phyloP scores from a whole-genome alignment of 1,284 basidiomycete species.

The Trichosporon sp. region DNA sequence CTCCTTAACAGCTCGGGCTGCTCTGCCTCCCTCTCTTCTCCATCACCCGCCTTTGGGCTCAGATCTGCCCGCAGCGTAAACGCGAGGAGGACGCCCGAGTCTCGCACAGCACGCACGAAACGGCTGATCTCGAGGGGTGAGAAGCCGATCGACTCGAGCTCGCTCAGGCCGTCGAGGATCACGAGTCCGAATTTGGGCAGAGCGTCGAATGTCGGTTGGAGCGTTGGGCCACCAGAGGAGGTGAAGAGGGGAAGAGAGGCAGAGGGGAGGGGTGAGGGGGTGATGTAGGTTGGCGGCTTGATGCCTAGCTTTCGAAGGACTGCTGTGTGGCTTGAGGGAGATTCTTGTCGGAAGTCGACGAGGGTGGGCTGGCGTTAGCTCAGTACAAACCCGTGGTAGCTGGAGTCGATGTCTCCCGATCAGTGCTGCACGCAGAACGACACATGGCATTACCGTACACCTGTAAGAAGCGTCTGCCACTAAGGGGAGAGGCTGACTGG shows the following conservation, averaged over 20 bases:
- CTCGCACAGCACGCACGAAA: conserved; percentile 33
- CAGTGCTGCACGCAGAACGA: no score
- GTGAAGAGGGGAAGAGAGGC: conserved; percentile 27
- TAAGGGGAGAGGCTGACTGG: background rate
- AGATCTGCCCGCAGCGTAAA: conserved; percentile 36
- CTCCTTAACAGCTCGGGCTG: conserved; percentile 24
- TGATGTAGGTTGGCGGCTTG: background rate
- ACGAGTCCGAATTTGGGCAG: conserved; percentile 18
- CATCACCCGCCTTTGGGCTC: no score
- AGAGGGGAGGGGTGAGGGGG: conserved; percentile 1
- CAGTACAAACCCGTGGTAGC: background rate
- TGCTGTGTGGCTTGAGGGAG: conserved; percentile 27
- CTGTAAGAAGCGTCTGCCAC: no score
- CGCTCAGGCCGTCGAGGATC: conserved; percentile 40
- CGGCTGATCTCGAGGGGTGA: conserved; percentile 19
- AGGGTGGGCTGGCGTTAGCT: conserved; percentile 25
- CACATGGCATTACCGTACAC: no score
- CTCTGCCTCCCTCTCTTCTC: conserved; percentile 4
- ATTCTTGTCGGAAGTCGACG: conserved; percentile 41
- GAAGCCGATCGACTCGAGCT: conserved; percentile 35
- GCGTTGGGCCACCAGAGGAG: conserved; percentile 11
- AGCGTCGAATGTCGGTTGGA: conserved; percentile 27
- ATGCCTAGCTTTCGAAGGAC: conserved; percentile 9
- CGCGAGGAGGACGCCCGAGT: conserved; percentile 21
- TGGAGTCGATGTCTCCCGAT: no score